Percentiles rank a stretch among this genome's conserved stretches.
Conservation (phyloP, 805 yeast genomes). For the Hanseniaspora hatyaiensis region DNA sequence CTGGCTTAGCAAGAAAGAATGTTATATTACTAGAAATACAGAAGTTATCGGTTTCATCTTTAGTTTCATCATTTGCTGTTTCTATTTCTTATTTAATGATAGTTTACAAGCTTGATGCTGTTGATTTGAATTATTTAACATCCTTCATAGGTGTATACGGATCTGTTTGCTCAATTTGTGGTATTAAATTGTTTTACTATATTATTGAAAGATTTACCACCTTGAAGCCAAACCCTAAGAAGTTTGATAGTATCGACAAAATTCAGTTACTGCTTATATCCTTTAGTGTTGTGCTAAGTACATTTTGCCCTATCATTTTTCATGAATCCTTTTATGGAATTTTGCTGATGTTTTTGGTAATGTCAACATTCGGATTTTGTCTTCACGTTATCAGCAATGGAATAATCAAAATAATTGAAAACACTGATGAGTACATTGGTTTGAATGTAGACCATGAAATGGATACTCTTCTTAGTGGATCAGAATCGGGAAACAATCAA, state of each 20-base stretch:
- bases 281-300: background rate
- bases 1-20: slow-evolving; percentile 5
- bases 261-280: background rate
- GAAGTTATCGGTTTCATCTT: background rate
- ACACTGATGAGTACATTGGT: background rate
- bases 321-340: background rate
- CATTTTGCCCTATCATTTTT: background rate
- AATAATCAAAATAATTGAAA: slow-evolving; percentile 10
- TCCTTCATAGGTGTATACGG: slow-evolving; percentile 8
- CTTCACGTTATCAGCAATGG: background rate
- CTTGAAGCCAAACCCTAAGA: background rate
- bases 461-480: background rate
- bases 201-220: background rate
- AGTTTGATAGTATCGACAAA: background rate
- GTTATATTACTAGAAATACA: background rate
- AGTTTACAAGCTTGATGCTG: background rate
- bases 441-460: background rate
- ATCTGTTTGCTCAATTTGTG: background rate
- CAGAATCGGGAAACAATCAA: too few species aligned
- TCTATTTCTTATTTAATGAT: slow-evolving; percentile 4
- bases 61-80: background rate
- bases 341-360: background rate
- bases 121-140: slow-evolving; percentile 6
- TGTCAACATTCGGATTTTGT: background rate
- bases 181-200: slow-evolving; percentile 8